Evolutionary conservation across 305 asterid genomes (phyloP).

Genomic region (Ilex paraguariensis): DNA sequence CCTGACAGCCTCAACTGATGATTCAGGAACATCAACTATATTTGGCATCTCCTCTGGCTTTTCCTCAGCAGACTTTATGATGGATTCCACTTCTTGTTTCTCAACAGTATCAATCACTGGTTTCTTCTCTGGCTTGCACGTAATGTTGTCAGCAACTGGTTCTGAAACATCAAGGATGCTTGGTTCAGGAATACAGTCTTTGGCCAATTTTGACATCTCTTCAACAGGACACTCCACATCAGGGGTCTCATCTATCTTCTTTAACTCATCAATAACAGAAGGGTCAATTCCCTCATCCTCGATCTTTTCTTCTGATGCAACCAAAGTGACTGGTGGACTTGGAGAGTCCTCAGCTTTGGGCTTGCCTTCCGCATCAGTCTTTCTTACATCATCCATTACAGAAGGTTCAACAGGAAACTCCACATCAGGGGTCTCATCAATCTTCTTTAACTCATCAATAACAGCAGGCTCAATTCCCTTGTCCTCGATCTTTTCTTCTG

Average conservation of each 20-base stretch:
- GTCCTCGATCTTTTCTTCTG: not conserved
- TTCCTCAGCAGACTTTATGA: conserved; percentile 16
- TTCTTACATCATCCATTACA: conserved; percentile 16
- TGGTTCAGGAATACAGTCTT: conserved; percentile 20
- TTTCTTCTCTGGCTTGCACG: conserved; percentile 20
- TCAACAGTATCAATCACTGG: conserved; percentile 17
- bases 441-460: conserved; percentile 23
- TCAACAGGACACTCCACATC: conserved; percentile 12
- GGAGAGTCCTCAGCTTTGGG: not conserved
- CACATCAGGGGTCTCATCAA: conserved; percentile 25
- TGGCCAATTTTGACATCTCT: conserved; percentile 13
- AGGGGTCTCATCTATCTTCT: conserved; percentile 30
- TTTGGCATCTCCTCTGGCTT: conserved; percentile 25
- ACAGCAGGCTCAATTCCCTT: conserved; percentile 21
- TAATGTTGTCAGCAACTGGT: conserved; percentile 11
- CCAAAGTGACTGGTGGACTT: too few relatives aligned
- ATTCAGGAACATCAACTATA: conserved; percentile 20
- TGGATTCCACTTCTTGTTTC: conserved; percentile 11
- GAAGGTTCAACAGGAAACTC: conserved; percentile 10
- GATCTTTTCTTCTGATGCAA: not conserved
- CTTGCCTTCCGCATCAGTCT: conserved; percentile 6
- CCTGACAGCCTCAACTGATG: conserved; percentile 22
- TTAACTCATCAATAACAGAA: conserved; percentile 22
- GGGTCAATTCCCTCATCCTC: conserved; percentile 14
- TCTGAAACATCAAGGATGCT: conserved; percentile 6